Evolutionary conservation across 176 grass and related monocot species (phyloP), one percentile per base, ranked within the genome.

Genomic region (Cenchrus fungigraminus): DNA sequence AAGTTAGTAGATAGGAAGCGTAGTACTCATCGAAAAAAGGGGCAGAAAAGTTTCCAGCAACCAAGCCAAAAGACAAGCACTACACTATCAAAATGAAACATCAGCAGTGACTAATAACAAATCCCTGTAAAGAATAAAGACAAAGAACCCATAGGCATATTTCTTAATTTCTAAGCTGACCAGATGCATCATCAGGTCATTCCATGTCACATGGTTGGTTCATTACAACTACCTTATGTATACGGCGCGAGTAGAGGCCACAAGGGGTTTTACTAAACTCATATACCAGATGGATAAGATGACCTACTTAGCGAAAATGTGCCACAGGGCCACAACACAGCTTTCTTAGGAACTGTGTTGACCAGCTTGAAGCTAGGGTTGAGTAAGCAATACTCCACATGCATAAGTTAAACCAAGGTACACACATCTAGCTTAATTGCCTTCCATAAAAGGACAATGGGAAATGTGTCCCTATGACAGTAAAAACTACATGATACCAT

Each of bases 1-100:
- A 73, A 50, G 77, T 80, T 45, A 83, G 68, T 69, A 68, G 4
- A 74, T 45, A 51, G 20, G 0, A 85, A 85, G 68, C 17, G 32
- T 14, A 53, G 22, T 34, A 70, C 55, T 80, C 28, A 67, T 16
- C 22, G 71, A 5, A 73, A 58, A 58, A 67, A 1, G 34, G 0
- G 34, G 28, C 45, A 55, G 31, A 42, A 54, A 78, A 87, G 59
- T 20, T 42, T 78, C 50, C 14, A 83, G 43, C 60, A 60, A 46
- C 37, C 58, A 79, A 25, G 52, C 42, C 40, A 82, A 11, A 73
- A 69, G 34, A 20, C 12, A 82, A 25, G 42, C 56, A 64, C 2
- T 22, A 13, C 12, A 13, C 12, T 34, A 14, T 12, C 12, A 43
- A 59, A 42, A 61, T 31, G 17, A 1, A 56, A 83, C 25, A 46